These are phyloP conservation scores for Vicia faba DNA, from an alignment of 306 rosid genomes.

Conservation along the genomic window DNA sequence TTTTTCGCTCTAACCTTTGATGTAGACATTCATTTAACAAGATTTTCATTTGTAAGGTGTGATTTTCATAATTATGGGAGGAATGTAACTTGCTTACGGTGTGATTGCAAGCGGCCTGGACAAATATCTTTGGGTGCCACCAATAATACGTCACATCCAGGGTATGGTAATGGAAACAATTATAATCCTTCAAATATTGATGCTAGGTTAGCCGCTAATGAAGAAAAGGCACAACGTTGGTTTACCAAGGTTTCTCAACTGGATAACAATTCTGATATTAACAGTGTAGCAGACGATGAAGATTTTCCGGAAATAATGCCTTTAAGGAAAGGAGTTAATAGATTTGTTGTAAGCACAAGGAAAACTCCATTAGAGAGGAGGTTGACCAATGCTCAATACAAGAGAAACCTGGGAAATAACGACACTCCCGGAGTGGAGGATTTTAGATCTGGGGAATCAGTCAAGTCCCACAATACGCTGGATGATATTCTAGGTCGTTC, in stretches of 20 bases:
- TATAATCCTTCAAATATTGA: constrained; percentile 47
- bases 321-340: constrained; percentile 85
- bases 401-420: constrained; percentile 54
- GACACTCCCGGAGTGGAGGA: constrained; percentile 40
- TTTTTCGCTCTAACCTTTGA: constrained; percentile 30
- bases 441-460: constrained; percentile 32
- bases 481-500: constrained; percentile 45
- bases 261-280: constrained; percentile 64
- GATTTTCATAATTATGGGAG: constrained; percentile 82
- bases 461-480: constrained; percentile 36
- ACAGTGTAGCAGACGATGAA: constrained; percentile 57
- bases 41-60: constrained; percentile 60
- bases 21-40: constrained; percentile 31
- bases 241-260: constrained; percentile 87
- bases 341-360: constrained; percentile 94
- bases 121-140: constrained; percentile 45
- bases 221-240: constrained; percentile 94
- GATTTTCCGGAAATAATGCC: constrained; percentile 99
- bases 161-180: constrained; percentile 46
- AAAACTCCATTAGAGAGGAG: constrained; percentile 83
- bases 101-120: constrained; percentile 90
- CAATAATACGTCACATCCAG: constrained; percentile 39
- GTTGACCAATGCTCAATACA: constrained; percentile 60
- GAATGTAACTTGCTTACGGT: constrained; percentile 75
- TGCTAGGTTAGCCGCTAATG: constrained; percentile 74